Evolutionary conservation across 768 basidiomycete genomes (phyloP).

Genomic region (Daedaleopsis sinensis): DNA sequence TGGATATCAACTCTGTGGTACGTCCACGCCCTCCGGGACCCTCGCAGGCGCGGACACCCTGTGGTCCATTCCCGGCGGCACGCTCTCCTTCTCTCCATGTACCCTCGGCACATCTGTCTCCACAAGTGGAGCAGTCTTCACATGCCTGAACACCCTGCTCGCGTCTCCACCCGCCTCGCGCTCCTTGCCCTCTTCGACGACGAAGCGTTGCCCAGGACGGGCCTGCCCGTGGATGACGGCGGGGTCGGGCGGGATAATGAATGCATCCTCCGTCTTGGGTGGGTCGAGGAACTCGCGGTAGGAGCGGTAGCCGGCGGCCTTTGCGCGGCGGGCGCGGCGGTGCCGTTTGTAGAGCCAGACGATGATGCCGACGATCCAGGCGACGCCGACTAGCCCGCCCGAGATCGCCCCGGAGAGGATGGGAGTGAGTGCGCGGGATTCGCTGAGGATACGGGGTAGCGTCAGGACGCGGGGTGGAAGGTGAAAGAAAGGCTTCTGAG

Average conservation of each 20-base stretch:
- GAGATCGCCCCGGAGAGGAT: slow-evolving; percentile 63
- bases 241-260: slow-evolving; percentile 66
- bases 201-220: slow-evolving; percentile 41
- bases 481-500: neutral
- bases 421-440: slow-evolving; percentile 54
- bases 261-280: slow-evolving; percentile 38
- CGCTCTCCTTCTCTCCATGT: slow-evolving; percentile 19
- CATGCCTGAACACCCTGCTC: slow-evolving; percentile 7
- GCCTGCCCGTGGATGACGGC: slow-evolving; percentile 57
- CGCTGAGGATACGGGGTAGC: slow-evolving; percentile 33
- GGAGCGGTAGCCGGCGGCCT: slow-evolving; percentile 45
- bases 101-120: slow-evolving; percentile 4
- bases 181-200: slow-evolving; percentile 16
- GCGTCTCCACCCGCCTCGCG: neutral
- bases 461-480: neutral
- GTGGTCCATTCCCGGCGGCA: slow-evolving; percentile 17
- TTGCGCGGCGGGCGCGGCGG: slow-evolving; percentile 49
- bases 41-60: slow-evolving; percentile 13
- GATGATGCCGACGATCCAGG: slow-evolving; percentile 57
- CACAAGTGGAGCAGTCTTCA: slow-evolving; percentile 10
- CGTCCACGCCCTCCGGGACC: neutral
- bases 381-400: slow-evolving; percentile 51
- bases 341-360: slow-evolving; percentile 60
- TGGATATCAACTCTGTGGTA: neutral
- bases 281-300: slow-evolving; percentile 42